Evolutionary conservation across 345 rosid genomes (phyloP), one percentile per base, ranked within the genome.

Genomic region (Capsella bursapastoris): DNA sequence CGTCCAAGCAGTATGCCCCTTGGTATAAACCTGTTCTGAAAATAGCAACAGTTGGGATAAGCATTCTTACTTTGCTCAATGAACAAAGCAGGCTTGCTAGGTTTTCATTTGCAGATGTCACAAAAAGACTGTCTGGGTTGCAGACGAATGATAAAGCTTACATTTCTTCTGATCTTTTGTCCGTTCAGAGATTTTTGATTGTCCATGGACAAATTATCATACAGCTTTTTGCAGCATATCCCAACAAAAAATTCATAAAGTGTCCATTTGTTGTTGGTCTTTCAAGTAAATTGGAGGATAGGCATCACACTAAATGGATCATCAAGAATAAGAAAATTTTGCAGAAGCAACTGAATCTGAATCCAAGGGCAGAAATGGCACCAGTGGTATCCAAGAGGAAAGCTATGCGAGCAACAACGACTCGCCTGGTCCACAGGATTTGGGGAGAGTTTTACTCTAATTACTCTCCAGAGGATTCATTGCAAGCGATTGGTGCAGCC

Each of bases 341-440:
- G 51, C 82, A 75, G 83, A 78, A 40, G 47, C 77, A 72, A 60
- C 44, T 68, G 70, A 90, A 90, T 77, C 43, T 83, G 76, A 89
- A 89, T 75, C 98, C 96, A 31, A 86, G 87, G 78, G 88, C 84
- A 67, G 76, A 81, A 13, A 80, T 85, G 83, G 77, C 60, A 52
- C 81, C 85, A 55, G 64, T 75, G 16, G 64, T 50, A 58, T 86
- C 91, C 43, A 89, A 79, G 64, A 85, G 85, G 75, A 80, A 85
- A 77, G 94, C 74, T 57, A 93, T 93, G 98, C 92, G 78, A 79
- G 97, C 94, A 3, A 91, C 98, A 47, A 87, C 92, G 63, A 93
- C 98, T 45, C 81, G 75, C 70, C 81, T 91, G 15, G 83, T 93
- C 72, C 87, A 88, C 78, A 87, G 91, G 74, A 85, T 91, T 47